phyloP scores from a whole-genome alignment of 352 stramenopile species.

The Salisapilia sapeloensis region DNA sequence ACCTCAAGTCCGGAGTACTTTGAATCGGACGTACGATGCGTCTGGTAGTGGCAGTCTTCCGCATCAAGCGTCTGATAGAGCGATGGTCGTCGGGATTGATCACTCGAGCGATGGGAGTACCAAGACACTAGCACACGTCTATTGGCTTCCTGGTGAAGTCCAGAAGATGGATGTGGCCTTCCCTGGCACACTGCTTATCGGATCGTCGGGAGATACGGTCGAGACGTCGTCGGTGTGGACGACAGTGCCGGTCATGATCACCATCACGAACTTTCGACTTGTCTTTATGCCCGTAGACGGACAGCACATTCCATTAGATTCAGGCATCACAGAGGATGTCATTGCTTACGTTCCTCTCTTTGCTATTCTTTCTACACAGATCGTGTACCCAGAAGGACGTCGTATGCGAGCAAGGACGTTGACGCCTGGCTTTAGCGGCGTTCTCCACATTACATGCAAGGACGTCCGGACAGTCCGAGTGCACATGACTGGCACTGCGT shows the following conservation, averaged over 20 bases:
- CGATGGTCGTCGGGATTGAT: no score
- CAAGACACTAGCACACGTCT: no score
- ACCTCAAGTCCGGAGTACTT: no score
- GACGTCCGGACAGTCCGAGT: constrained; percentile 56
- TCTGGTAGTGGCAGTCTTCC: no score
- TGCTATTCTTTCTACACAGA: constrained; percentile 31
- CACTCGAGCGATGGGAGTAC: no score
- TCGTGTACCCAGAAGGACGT: constrained; percentile 38
- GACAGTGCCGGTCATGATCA: constrained; percentile 35
- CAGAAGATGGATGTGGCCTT: constrained; percentile 20
- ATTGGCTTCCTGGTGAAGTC: constrained; percentile 16
- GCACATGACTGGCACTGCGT: constrained; percentile 28
- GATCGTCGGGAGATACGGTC: constrained; percentile 30
- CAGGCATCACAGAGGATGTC: constrained; percentile 11
- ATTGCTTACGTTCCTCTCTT: constrained; percentile 67
- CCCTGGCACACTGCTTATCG: constrained; percentile 39
- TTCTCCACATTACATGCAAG: constrained; percentile 61
- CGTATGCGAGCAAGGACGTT: constrained; percentile 31
- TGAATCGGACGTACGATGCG: no score
- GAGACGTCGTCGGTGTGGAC: constrained; percentile 44
- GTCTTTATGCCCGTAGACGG: constrained; percentile 49
- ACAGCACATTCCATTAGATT: constrained; percentile 16
- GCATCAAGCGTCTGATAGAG: no score
- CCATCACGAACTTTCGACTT: constrained; percentile 66
- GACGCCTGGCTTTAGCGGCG: constrained; percentile 25